Base-by-base conservation (phyloP, 805 yeast genomes). In the Yamadazyma kitorensis region DNA sequence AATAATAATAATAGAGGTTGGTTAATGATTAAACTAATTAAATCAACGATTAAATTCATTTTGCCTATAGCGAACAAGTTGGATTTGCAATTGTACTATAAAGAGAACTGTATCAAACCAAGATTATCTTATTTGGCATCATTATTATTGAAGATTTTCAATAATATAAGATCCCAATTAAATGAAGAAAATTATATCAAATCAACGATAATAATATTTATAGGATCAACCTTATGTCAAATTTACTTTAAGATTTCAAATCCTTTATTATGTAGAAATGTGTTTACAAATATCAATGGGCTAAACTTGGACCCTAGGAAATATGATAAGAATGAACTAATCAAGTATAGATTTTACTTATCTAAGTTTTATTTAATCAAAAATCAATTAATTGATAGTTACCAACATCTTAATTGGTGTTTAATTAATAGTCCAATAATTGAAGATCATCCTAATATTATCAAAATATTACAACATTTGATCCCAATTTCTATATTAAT, bases 251-350 rank as follows among this genome's bases (percentile, higher is more conserved):
- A 54, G 24, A 68, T 79, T 15, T 71, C 65, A 19, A 75, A 72
- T 19, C 82, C 83, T 5, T 60, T 77, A 44, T 55, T 77, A 12
- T 79, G 85, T 54, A 68, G 77, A 22, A 78, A 79, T 45, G 76
- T 79, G 24, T 77, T 78, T 47, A 69, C 80, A 21, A 79, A 78
- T 51, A 71, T 79, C 61, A 75, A 72, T 44, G 73, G 74, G 30
- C 64, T 79, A 13, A 58, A 61, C 16, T 55, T 78, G 24, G 64
- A 61, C 24, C 66, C 68, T 33, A 43, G 43, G 3, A 52, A 59
- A n/a, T 76, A 68, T 25, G 51, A 66, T 3, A 60, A 47, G 26
- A 53, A 66, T 12, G 76, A 75, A 41, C 68, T 73, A 28, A 48
- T 77, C 5, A 72, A 70, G 32, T 79, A 76, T 51, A 53, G 83